Conservation (phyloP, 1,284 basidiomycete species). For the Heterobasidion occidentale region DNA sequence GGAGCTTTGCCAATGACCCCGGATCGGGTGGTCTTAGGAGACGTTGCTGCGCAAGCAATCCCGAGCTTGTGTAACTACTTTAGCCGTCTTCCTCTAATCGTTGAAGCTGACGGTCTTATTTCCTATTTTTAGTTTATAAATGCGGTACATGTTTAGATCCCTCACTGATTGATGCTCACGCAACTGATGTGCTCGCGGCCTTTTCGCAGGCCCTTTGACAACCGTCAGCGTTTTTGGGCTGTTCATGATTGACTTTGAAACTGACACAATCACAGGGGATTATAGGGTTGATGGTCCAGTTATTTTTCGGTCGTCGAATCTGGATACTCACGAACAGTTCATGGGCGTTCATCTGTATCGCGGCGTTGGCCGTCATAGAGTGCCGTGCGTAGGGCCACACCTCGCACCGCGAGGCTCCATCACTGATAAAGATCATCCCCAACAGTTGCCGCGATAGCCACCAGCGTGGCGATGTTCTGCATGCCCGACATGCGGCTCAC, state of each 20-base stretch:
- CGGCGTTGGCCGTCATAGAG: neutral
- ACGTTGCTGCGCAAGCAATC: neutral
- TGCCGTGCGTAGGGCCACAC: neutral
- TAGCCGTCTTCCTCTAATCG: no score
- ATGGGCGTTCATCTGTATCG: neutral
- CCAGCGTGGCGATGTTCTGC: neutral
- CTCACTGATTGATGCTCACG: no score
- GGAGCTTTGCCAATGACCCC: neutral
- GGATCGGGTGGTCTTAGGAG: neutral
- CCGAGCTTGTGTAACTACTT: neutral
- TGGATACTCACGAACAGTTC: neutral
- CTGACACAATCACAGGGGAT: neutral
- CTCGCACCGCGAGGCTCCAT: neutral
- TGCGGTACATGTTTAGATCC: no score
- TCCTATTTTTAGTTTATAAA: no score
- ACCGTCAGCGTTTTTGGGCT: neutral
- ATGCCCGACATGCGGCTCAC: neutral
- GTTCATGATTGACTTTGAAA: neutral
- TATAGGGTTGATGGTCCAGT: neutral
- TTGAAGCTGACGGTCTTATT: no score
- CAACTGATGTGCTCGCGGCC: no score
- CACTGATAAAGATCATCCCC: neutral
- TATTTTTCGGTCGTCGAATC: neutral
- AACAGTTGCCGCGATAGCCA: neutral
- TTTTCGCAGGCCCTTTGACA: neutral